phyloP scores from a whole-genome alignment of 306 rosid species.

The Sesbania bispinosa region DNA sequence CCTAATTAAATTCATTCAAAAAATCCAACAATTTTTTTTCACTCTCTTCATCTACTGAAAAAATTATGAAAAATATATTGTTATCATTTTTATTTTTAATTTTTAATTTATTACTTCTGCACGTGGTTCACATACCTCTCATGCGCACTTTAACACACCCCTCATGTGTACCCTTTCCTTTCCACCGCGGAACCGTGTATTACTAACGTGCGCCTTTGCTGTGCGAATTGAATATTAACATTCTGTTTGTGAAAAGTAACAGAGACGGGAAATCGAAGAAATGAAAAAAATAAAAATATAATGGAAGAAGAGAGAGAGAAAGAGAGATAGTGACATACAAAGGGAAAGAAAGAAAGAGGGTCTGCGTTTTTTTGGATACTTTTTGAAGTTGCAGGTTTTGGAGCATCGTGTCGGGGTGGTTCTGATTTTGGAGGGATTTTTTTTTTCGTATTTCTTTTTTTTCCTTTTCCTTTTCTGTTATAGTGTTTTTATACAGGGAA shows the following conservation, averaged over 20 bases:
- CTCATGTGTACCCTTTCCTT: neutral
- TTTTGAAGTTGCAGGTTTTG: slow-evolving; percentile 77
- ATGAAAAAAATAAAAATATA: neutral
- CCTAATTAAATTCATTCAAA: too few species aligned
- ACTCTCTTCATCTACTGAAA: too few species aligned
- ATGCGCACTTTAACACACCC: slow-evolving; percentile 16
- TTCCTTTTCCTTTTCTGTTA: neutral
- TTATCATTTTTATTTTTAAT: too few species aligned
- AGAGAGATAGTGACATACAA: slow-evolving; percentile 28
- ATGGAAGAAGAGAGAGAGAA: neutral
- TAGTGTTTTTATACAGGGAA: neutral
- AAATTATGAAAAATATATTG: neutral
- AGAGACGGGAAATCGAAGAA: slow-evolving; percentile 31
- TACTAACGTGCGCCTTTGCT: slow-evolving; percentile 37
- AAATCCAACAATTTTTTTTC: too few species aligned
- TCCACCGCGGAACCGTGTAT: neutral
- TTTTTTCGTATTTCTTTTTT: neutral
- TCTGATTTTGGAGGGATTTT: slow-evolving; percentile 25
- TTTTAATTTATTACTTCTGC: neutral
- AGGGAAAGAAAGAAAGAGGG: neutral
- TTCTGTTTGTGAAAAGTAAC: slow-evolving; percentile 1
- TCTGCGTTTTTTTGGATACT: slow-evolving; percentile 39
- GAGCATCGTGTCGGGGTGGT: slow-evolving; percentile 82
- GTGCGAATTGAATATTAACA: neutral
- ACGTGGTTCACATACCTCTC: neutral